A percentile compares a stretch with the other conserved stretches of the same genome.
These are phyloP conservation scores for barrel medic (Medicago truncatula) DNA, from an alignment of 306 rosid genomes.

Conservation along the genomic window DNA sequence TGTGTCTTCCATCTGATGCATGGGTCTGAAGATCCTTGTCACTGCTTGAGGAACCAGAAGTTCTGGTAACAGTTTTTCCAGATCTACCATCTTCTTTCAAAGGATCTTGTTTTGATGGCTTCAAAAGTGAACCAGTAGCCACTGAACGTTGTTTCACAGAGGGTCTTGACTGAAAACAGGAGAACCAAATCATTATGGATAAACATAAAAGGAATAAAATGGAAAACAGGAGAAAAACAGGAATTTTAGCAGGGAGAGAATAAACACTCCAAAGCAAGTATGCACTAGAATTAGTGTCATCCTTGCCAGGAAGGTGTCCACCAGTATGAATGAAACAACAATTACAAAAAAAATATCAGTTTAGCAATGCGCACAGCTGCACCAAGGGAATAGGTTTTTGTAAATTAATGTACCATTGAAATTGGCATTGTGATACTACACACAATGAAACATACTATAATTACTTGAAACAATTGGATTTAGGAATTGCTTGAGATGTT, in stretches of 20 bases:
- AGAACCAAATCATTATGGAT: slow-evolving; percentile 36
- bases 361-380: slow-evolving; percentile 6
- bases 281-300: not conserved
- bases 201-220: not conserved
- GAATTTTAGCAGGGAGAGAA: not conserved
- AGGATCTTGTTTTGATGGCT: slow-evolving; percentile 77
- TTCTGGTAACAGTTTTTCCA: slow-evolving; percentile 67
- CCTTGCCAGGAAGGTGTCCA: slow-evolving; percentile 18
- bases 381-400: not conserved
- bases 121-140: slow-evolving; percentile 65
- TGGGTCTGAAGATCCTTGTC: slow-evolving; percentile 71
- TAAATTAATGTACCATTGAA: slow-evolving; percentile 19
- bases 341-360: not conserved
- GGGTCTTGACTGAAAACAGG: slow-evolving; percentile 67
- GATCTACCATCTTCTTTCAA: slow-evolving; percentile 82
- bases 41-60: slow-evolving; percentile 56
- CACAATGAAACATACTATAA: slow-evolving; percentile 4
- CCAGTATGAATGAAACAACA: slow-evolving; percentile 3
- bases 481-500: slow-evolving; percentile 13
- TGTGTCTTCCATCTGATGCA: slow-evolving; percentile 69
- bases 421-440: slow-evolving; percentile 7
- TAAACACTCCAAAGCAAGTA: slow-evolving; percentile 26
- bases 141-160: slow-evolving; percentile 73
- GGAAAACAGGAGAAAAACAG: slow-evolving; percentile 9
- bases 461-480: slow-evolving; percentile 8